phyloP scores from a whole-genome alignment of 805 yeast genomes.

The Pichia occidentalis region DNA sequence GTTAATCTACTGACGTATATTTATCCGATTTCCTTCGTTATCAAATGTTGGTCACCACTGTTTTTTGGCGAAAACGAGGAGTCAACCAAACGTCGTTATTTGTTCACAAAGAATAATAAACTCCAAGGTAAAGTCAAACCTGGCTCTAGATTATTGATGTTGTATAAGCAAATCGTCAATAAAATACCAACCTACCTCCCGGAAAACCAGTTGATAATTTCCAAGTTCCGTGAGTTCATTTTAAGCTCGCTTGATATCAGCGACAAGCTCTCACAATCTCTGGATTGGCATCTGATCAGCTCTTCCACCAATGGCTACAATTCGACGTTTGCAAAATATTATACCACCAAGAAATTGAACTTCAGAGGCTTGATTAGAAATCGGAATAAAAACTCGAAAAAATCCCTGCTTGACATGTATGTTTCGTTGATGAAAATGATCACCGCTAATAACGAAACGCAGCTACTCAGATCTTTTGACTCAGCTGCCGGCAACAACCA shows the following conservation, averaged over 20 bases:
- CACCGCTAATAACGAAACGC: conserved; percentile 1
- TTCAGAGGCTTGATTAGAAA: not conserved
- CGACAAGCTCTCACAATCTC: conserved; percentile 26
- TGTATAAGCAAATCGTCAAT: conserved; percentile 24
- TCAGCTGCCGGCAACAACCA: too few relatives aligned
- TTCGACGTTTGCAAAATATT: not conserved
- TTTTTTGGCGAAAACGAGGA: conserved; percentile 13
- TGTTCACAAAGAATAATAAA: conserved; percentile 21
- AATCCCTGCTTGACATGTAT: conserved; percentile 1
- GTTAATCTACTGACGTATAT: conserved; percentile 19
- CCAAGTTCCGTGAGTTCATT: conserved; percentile 19
- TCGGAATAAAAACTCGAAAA: not conserved
- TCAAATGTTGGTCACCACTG: conserved; percentile 17
- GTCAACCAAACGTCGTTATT: conserved; percentile 15
- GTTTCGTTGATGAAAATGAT: conserved; percentile 1
- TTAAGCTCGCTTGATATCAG: conserved; percentile 23
- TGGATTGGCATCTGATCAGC: conserved; percentile 22
- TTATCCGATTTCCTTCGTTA: conserved; percentile 19
- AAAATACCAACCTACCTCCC: conserved; percentile 18
- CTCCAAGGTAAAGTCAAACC: conserved; percentile 29
- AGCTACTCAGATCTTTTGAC: conserved; percentile 1
- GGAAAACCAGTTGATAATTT: conserved; percentile 17
- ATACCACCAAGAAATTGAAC: not conserved
- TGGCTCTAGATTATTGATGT: conserved; percentile 26
- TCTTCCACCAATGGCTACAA: conserved; percentile 5